Evolutionary conservation across 2,329 filamentous ascomycete genomes (phyloP), one percentile per base, ranked within the genome.

Genomic region (Microsporum ferrugineum): DNA sequence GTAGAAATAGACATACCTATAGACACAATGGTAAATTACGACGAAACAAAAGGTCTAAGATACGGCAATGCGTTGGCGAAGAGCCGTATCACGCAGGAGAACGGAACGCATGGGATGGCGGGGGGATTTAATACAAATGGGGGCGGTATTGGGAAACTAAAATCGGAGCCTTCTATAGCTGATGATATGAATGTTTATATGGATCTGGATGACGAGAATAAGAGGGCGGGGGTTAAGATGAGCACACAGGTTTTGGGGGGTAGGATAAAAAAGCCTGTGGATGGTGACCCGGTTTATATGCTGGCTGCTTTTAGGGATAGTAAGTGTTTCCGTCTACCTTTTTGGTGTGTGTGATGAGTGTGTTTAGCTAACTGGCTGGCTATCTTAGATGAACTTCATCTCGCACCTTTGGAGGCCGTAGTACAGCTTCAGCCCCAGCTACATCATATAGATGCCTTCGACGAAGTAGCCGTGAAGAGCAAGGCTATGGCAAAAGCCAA

Each of bases 1-100:
- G 80, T 96, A 61, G 94, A 99, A 76, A 80, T 97, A 59, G 94
- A 99, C 72, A 82, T 96, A n/a, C 89, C 90, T 3, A 79, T 96
- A 67, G 84, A 86, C 77, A 85, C 85, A 64, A 78, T 79, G 56
- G 72, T 77, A 61, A 87, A 89, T 70, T 97, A 96, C 78, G 91
- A 97, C 76, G 83, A 87, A 66, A 82, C 83, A 66, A 91, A 92
- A 76, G 92, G 90, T 56, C 77, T 94, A 58, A 82, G 84, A 65
- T 97, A 90, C 83, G 94, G 91, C 17, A 84, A 88, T 69, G 85
- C 88, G 1, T 77, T 97, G 65, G 77, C 79, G 63, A 82, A 82
- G 67, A 80, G 77, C 58, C 72, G 74, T 27, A 71, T 74, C 34
- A 69, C 75, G 45, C 80, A 84, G 60, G 79, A 82, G 62, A 84